Percentiles rank a stretch among this genome's conserved stretches.
Evolutionary conservation across 352 stramenopile genomes (phyloP).

Genomic region (Globisporangium emineosum): DNA sequence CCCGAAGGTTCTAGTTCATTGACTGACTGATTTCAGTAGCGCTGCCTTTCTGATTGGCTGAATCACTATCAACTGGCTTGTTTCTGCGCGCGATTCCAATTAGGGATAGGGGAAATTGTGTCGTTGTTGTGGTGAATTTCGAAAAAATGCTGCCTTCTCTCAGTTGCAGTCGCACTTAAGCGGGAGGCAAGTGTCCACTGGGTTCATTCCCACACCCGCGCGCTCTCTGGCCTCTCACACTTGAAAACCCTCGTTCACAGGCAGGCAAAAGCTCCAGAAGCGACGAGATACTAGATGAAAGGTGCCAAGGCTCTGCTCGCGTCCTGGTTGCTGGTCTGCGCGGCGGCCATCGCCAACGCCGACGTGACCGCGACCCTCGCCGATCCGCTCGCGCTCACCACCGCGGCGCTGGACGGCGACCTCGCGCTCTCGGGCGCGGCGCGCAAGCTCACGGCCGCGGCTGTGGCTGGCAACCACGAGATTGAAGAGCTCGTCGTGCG

Average conservation of each 20-base stretch:
- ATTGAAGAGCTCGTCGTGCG: constrained; percentile 45
- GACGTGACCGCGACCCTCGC: neutral
- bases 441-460: constrained; percentile 15
- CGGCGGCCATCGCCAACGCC: constrained; percentile 4
- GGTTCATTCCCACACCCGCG: constrained; percentile 8
- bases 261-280: neutral
- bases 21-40: neutral
- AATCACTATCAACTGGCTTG: neutral
- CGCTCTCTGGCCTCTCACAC: constrained; percentile 4
- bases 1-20: too few relatives aligned
- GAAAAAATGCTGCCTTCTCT: neutral
- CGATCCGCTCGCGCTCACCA: neutral
- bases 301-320: constrained; percentile 12
- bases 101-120: neutral
- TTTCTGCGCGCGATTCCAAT: constrained; percentile 1
- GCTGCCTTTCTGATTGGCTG: constrained; percentile 9
- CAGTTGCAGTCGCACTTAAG: constrained; percentile 4
- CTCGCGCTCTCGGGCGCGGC: constrained; percentile 7
- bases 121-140: neutral
- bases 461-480: constrained; percentile 24
- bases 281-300: constrained; percentile 12
- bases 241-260: constrained; percentile 4
- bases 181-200: neutral
- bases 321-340: constrained; percentile 17
- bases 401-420: neutral